Percentiles rank a stretch among this genome's conserved stretches.
Conservation (phyloP, 768 basidiomycete species). For the Kwoniella dendrophila region DNA sequence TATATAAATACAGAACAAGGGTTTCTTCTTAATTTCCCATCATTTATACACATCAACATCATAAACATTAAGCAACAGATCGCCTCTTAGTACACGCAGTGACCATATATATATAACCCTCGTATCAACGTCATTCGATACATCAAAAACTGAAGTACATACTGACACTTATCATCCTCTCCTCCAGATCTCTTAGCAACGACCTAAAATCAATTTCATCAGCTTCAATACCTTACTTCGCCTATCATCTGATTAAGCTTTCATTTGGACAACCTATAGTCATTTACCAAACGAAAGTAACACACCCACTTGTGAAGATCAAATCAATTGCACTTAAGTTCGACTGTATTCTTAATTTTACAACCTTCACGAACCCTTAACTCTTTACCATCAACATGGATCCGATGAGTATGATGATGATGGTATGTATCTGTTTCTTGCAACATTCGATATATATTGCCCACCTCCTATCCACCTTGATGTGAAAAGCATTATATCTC, state of each 20-base stretch:
- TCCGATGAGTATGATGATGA: slow-evolving; percentile 48
- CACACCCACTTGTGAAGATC: too few species aligned
- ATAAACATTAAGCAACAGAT: neutral
- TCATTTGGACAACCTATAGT: too few species aligned
- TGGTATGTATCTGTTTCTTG: slow-evolving; percentile 30
- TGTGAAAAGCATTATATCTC: too few species aligned
- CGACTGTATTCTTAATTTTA: too few species aligned
- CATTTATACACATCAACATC: neutral
- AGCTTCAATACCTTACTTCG: too few species aligned
- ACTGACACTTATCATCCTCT: neutral
- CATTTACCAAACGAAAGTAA: too few species aligned
- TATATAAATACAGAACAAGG: slow-evolving; percentile 5
- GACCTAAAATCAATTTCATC: too few species aligned
- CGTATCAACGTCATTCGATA: neutral
- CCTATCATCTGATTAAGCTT: too few species aligned
- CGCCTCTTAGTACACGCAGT: slow-evolving; percentile 5
- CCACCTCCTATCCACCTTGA: neutral
- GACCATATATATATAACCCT: too few species aligned
- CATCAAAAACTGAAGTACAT: neutral
- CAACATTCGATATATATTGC: neutral
- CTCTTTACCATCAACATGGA: slow-evolving; percentile 35
- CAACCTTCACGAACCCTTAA: neutral
- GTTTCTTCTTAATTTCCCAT: neutral
- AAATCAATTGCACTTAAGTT: too few species aligned
- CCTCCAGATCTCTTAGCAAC: too few species aligned